A percentile compares a stretch with the other conserved stretches of the same genome.
Evolutionary conservation across 2,329 filamentous ascomycete species (phyloP).

Genomic region (Colletotrichum paranaense): DNA sequence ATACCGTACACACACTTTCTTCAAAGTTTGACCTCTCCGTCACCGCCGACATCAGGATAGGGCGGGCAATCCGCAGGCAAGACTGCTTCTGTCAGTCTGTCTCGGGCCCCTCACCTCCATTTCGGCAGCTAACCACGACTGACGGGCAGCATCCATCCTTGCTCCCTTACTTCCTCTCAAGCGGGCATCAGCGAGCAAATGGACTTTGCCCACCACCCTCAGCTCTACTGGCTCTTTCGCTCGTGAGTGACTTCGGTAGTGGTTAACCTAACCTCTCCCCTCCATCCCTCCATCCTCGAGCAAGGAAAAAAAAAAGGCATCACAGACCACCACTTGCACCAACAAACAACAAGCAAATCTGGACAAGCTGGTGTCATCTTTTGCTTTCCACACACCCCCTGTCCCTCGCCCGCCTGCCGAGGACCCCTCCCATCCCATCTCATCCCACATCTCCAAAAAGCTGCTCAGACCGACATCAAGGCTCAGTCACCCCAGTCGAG

Average conservation of each 20-base stretch:
- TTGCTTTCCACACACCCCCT: conserved; percentile 17
- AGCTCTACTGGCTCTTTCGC: neutral
- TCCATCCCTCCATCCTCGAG: no score
- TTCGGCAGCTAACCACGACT: conserved; percentile 29
- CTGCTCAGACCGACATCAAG: conserved; percentile 6
- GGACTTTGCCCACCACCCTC: conserved; percentile 7
- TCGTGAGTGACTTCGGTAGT: neutral
- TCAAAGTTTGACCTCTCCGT: neutral
- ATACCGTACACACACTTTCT: neutral
- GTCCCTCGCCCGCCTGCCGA: conserved; percentile 2
- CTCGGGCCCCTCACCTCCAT: conserved; percentile 20
- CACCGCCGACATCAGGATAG: neutral
- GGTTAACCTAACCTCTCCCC: no score
- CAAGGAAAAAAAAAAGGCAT: neutral
- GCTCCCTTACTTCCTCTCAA: conserved; percentile 30
- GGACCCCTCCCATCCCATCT: conserved; percentile 30
- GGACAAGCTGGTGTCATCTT: conserved; percentile 24
- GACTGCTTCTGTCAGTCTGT: neutral
- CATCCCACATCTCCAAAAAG: conserved; percentile 18
- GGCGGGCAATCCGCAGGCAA: neutral
- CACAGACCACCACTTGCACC: neutral
- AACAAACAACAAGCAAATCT: neutral
- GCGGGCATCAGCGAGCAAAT: conserved; percentile 8
- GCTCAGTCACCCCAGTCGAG: conserved; percentile 11
- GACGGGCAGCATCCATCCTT: conserved; percentile 20